Conservation (phyloP, 1,284 basidiomycete species). For the Tylopilus sp. region DNA sequence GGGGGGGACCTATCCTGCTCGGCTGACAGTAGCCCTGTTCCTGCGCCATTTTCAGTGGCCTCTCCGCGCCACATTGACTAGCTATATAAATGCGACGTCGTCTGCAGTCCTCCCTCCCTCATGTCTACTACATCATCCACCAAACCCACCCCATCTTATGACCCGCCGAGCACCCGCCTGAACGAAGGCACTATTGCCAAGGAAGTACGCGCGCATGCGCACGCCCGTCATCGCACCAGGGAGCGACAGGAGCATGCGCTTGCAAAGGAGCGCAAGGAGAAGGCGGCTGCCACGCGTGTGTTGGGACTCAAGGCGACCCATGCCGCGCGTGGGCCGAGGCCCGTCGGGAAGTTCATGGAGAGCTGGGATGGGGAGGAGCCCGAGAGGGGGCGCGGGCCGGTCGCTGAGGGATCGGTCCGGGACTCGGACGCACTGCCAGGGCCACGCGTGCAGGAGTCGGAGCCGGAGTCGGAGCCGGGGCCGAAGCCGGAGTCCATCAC, state of each 20-base stretch:
- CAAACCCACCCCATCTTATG: conserved; percentile 23
- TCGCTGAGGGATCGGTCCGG: not conserved
- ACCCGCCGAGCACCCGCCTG: conserved; percentile 14
- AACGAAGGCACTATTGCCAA: conserved; percentile 18
- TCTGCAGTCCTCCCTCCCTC: conserved; percentile 10
- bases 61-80: conserved; percentile 24
- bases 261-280: conserved; percentile 33
- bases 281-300: conserved; percentile 13
- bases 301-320: conserved; percentile 22
- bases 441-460: not conserved
- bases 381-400: not conserved
- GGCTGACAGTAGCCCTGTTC: conserved; percentile 22
- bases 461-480: too few species aligned
- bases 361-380: conserved; percentile 29
- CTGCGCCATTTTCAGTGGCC: conserved; percentile 22
- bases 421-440: not conserved
- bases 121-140: conserved; percentile 31
- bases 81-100: conserved; percentile 30
- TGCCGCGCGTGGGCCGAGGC: conserved; percentile 17
- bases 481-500: too few species aligned
- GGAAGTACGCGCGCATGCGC: conserved; percentile 32
- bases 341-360: conserved; percentile 29
- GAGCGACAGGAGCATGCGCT: conserved; percentile 34
- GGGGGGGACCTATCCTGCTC: conserved; percentile 9
- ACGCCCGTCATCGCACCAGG: conserved; percentile 32